Evolutionary conservation across 2,329 filamentous ascomycete species (phyloP).

Genomic region (Tolypocladium cylindrosporum): DNA sequence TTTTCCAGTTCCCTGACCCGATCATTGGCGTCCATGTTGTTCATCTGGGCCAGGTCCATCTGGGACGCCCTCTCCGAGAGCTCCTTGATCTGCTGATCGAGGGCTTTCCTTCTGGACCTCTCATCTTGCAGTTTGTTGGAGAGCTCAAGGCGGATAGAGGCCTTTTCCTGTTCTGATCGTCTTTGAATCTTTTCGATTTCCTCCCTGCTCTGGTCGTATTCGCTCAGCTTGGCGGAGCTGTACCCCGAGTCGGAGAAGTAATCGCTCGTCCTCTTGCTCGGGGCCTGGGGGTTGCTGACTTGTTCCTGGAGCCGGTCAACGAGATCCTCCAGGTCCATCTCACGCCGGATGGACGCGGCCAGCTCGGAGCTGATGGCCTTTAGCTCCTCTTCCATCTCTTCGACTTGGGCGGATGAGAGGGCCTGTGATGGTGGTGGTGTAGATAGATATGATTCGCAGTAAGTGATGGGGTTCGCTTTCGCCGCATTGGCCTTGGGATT

Average conservation of each 20-base stretch:
- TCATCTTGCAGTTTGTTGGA: constrained; percentile 84
- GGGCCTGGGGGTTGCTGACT: constrained; percentile 43
- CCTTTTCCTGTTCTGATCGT: constrained; percentile 82
- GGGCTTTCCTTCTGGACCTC: constrained; percentile 59
- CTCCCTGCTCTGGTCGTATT: constrained; percentile 50
- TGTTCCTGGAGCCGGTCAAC: constrained; percentile 83
- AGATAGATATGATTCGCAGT: constrained; percentile 41
- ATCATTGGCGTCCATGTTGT: constrained; percentile 43
- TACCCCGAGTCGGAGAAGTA: constrained; percentile 96
- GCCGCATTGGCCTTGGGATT: constrained; percentile 29
- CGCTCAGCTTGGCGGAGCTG: constrained; percentile 70
- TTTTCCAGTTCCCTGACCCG: constrained; percentile 70
- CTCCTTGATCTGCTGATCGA: constrained; percentile 77
- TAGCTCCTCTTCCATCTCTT: constrained; percentile 89
- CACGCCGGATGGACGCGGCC: constrained; percentile 82
- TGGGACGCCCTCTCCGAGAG: constrained; percentile 70
- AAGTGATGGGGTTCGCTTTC: constrained; percentile 33
- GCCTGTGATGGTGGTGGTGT: constrained; percentile 33
- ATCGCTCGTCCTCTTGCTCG: constrained; percentile 76
- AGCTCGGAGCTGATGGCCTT: constrained; percentile 89
- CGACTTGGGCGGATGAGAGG: constrained; percentile 45
- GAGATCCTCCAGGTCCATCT: constrained; percentile 94
- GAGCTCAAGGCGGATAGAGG: constrained; percentile 73
- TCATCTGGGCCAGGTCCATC: constrained; percentile 43
- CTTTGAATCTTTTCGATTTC: constrained; percentile 78